Base-by-base conservation (phyloP, 495 filamentous ascomycete genomes). In the Neurospora sp. region DNA sequence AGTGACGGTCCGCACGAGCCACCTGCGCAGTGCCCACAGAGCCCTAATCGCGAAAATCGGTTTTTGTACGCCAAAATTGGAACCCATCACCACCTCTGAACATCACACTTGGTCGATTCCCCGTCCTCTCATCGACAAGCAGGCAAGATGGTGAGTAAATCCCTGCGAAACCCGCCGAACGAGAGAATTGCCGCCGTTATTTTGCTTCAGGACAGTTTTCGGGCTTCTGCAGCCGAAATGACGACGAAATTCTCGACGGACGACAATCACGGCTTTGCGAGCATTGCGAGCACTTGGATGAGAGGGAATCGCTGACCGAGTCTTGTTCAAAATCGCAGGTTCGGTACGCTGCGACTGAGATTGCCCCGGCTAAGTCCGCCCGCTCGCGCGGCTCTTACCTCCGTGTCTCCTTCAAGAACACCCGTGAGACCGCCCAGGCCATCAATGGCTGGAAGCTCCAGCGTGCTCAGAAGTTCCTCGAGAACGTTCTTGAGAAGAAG, bases 401-500 rank as follows among this genome's bases (percentile, higher is more conserved):
- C 77, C 94, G 96, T 80, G 94, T 97, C 82, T 96, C 92, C 79
- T 98, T 97, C 92, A 98, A 98, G 90, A 98, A 99, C 90, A 98
- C 96, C 85, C 93, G 95, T 82, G 96, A 99, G 89, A 97, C 96
- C 76, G 96, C 96, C 73, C 94, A 98, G 88, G 94, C 95, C 76
- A 94, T 98, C 90, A 98, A 93, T 86, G 95, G 96, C 85, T 97
- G 95, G 96, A 98, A 98, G 89, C 88, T 98, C 81, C 87, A 91
- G 85, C 96, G 96, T 81, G 96, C 96, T 76, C 86, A 97, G 78
- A 89, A 87, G 81, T 99, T 94, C 91, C 91, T 99, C 82, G 93
- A 96, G 87, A 98, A 98, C 84, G 96, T 99, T 78, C 89, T 90
- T 83, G 91, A 91, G 85, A 93, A 98, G 88, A 91, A 91, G 84